Base-by-base conservation (phyloP, 139 green algal species). In the Micractinium conductrix region DNA sequence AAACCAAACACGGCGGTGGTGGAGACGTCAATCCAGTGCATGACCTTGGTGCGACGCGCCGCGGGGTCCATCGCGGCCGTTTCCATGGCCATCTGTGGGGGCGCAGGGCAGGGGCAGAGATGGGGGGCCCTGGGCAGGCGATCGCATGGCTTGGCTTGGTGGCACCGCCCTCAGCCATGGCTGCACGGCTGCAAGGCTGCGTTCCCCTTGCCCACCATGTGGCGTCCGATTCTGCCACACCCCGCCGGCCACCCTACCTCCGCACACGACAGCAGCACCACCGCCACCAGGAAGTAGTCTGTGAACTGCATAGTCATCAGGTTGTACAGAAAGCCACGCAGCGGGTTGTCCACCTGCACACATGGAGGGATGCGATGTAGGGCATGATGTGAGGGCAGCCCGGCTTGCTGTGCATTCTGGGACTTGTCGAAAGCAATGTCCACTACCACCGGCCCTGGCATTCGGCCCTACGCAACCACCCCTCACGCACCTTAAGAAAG, bases 221-320 rank as follows among this genome's bases (percentile, higher is more conserved):
- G n/a, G n/a, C n/a, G n/a, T n/a, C n/a, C n/a, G n/a, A n/a, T n/a
- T n/a, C n/a, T n/a, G n/a, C n/a, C 24, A 22, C 53, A 22, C 19
- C 53, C 53, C 48, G 48, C 48, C 10, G 12, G 16, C 5, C 53
- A 62, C 19, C 53, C 53, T 28, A 96, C 93, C 9, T 74, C 69
- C 38, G 90, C 84, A 85, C 94, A 97, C 86, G 90, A 94, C 44
- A 95, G 75, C n/a, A 93, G 28, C 74, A 97, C 94, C 75, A 94
- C 67, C 45, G 90, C 72, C 26, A 95, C 90, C 90, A 96, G 94
- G 63, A 87, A n/a, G 68, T 94, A 93, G 74, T 96, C 93, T 78
- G 94, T 95, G 16, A 42, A 78, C 37, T 75, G 68, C 45, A 87
- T 65, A 0, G 70, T 89, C 22, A 88, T 75, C 24, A 92, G 48